Base-by-base conservation (phyloP, 306 rosid species). In the Trifolium dubium region DNA sequence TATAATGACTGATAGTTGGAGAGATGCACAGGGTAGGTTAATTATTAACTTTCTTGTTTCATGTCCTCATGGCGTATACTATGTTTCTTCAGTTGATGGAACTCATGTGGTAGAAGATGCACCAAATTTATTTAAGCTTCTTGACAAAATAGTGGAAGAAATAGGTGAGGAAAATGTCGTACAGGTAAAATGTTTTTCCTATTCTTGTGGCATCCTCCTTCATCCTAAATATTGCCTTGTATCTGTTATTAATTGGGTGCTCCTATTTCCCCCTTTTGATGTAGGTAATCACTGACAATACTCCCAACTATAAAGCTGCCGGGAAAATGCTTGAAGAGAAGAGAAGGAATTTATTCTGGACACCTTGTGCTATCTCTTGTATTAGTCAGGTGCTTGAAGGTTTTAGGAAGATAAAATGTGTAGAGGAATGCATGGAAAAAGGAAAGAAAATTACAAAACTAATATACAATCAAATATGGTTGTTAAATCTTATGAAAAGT, bases 271-370 rank as follows among this genome's bases (percentile, higher is more conserved):
- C 49, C 64, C 56, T 63, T 80, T 87, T 71, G 67, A 59, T 77
- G 35, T 67, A 94, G 99, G 95, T 94, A 69, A 85, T 89, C 66
- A 94, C 97, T 55, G 95, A 87, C 80, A 87, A 85, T 85, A 88
- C 95, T 81, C 90, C 89, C 72, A 77, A 64, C 82, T 92, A 83
- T 73, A 88, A 83, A 84, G 84, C 86, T 77, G 94, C 97, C 43
- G 99, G 97, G 51, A 89, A 89, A 83, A 87, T 91, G 95, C 94
- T 94, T 40, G 98, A 89, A 67, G 97, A 89, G 84, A 93, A 86
- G 84, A 89, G 98, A 77, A 85, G 92, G 77, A 84, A 83, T 68
- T 79, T 91, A 53, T 94, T 94, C 77, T 94, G 98, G 98, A 87
- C 96, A 10, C 97, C 96, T 39, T 94, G 98, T 82, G 96, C 92